Evolutionary conservation across 2,329 filamentous ascomycete species (phyloP).

Genomic region (Chrysoporthe austroafricana): DNA sequence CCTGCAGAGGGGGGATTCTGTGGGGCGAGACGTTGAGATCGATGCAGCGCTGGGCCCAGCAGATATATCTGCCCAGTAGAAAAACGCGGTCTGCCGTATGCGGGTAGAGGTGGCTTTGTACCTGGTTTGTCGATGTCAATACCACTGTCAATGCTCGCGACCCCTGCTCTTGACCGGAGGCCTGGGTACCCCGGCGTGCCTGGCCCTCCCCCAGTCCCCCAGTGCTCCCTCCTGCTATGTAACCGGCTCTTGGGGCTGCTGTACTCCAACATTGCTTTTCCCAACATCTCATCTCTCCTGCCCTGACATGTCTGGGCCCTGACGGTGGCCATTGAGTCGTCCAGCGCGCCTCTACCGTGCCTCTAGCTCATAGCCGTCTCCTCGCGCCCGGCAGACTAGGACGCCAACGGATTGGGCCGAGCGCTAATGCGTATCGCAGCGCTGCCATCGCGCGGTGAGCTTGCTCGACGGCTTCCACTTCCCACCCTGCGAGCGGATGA

Average conservation of each 20-base stretch:
- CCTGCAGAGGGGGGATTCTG: neutral
- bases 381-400: neutral
- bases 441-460: constrained; percentile 4
- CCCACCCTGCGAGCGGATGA: constrained; percentile 23
- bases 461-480: constrained; percentile 1
- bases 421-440: neutral
- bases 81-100: neutral
- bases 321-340: neutral
- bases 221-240: too few relatives aligned
- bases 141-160: neutral
- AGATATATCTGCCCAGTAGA: too few relatives aligned
- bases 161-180: neutral
- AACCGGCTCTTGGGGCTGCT: neutral
- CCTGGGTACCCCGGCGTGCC: neutral
- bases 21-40: neutral
- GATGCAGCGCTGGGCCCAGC: neutral
- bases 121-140: neutral
- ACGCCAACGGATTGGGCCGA: constrained; percentile 7
- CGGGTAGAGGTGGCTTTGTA: neutral
- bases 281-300: neutral
- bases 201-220: neutral
- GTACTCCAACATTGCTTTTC: neutral
- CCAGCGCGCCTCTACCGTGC: too few relatives aligned
- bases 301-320: neutral
- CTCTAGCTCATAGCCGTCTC: neutral